Conservation (phyloP, 495 filamentous ascomycete genomes). For the Bacidia rubella region DNA sequence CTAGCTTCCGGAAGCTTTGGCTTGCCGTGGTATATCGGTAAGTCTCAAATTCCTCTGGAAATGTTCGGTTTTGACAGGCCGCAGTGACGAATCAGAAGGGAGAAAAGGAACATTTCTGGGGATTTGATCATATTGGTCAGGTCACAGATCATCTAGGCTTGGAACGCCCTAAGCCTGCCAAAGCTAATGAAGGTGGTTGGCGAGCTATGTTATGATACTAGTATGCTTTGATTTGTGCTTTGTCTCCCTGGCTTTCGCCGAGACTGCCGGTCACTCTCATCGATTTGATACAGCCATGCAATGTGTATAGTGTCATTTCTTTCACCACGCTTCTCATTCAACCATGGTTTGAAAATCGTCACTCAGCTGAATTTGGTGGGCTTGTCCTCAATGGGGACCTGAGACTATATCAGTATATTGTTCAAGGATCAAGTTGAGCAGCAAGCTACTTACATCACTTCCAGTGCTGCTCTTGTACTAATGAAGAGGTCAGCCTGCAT, state of each 20-base stretch:
- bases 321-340: too few species aligned
- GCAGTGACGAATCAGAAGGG: conserved; percentile 40
- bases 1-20: conserved; percentile 55
- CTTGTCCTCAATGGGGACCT: conserved; percentile 54
- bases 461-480: conserved; percentile 41
- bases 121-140: conserved; percentile 55
- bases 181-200: conserved; percentile 27
- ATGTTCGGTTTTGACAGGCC: background rate
- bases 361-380: conserved; percentile 23
- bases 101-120: conserved; percentile 51
- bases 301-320: too few species aligned
- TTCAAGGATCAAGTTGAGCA: too few species aligned
- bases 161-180: conserved; percentile 23
- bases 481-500: too few species aligned
- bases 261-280: background rate
- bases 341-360: background rate
- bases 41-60: background rate
- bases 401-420: too few species aligned
- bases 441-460: too few species aligned
- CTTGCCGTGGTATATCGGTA: conserved; percentile 57
- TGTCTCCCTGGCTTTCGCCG: background rate
- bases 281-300: background rate
- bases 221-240: background rate
- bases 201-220: conserved; percentile 32
- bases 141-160: conserved; percentile 49